Percentiles rank a stretch among this genome's conserved stretches.
These are phyloP conservation scores for Harrya chromipes DNA, from an alignment of 768 basidiomycete genomes.

Conservation along the genomic window DNA sequence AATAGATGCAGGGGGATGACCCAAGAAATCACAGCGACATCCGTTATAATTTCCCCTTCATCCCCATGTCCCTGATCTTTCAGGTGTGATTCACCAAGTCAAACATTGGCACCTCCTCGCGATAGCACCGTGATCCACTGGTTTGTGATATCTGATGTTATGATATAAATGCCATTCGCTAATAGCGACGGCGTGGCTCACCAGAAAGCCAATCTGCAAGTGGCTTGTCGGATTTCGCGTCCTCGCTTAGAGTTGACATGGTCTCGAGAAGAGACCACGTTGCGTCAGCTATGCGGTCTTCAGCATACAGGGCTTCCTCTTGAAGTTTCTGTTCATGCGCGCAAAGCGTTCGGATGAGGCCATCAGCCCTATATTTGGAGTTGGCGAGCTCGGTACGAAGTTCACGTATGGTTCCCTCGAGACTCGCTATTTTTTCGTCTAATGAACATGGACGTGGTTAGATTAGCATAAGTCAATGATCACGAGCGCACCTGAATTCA, in stretches of 20 bases:
- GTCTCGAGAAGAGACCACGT: background rate
- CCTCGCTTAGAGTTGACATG: background rate
- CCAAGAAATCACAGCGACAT: too few species aligned
- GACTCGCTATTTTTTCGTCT: background rate
- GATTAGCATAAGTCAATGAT: too few species aligned
- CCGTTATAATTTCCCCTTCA: too few species aligned
- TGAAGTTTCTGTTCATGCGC: background rate
- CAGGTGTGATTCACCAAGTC: too few species aligned
- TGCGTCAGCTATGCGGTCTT: constrained; percentile 3
- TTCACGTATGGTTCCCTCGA: too few species aligned
- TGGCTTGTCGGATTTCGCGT: background rate
- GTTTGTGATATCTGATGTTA: background rate
- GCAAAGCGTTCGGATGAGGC: background rate
- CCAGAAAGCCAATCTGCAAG: constrained; percentile 4
- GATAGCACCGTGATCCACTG: background rate
- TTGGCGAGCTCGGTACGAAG: too few species aligned
- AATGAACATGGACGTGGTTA: background rate
- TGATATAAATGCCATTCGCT: background rate
- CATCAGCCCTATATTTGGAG: background rate
- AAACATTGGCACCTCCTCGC: too few species aligned
- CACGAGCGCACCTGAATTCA: background rate
- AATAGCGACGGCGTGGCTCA: background rate
- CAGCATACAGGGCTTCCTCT: constrained; percentile 2
- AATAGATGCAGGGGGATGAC: too few species aligned
- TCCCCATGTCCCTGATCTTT: too few species aligned